A percentile compares a stretch with the other conserved stretches of the same genome.
These are phyloP conservation scores for Lojkania enalia DNA, from an alignment of 2,329 filamentous ascomycete genomes.

Conservation along the genomic window DNA sequence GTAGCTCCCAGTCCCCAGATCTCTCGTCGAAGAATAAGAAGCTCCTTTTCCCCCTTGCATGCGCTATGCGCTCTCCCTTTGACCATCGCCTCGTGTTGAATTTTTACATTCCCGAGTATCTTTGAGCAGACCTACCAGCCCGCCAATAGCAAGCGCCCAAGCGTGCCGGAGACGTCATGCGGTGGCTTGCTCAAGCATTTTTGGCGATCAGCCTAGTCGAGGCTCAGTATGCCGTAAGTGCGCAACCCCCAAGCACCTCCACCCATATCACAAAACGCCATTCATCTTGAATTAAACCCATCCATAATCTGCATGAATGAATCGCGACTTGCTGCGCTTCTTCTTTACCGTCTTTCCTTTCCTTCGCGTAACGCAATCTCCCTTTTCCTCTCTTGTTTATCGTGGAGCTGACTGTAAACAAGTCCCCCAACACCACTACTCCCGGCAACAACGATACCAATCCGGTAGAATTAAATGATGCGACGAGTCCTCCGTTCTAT, in stretches of 20 bases:
- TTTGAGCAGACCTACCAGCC: slow-evolving; percentile 5
- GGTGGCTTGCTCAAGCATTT: slow-evolving; percentile 42
- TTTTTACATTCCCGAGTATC: slow-evolving; percentile 14
- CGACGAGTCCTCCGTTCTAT: slow-evolving; percentile 68
- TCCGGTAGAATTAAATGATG: slow-evolving; percentile 29
- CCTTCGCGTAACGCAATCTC: slow-evolving; percentile 29
- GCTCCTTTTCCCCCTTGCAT: slow-evolving; percentile 1
- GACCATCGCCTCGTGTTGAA: slow-evolving; percentile 17
- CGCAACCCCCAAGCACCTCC: slow-evolving; percentile 10
- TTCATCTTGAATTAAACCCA: slow-evolving; percentile 12
- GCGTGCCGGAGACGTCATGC: slow-evolving; percentile 33
- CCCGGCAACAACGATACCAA: slow-evolving; percentile 21
- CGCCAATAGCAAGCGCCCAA: not conserved
- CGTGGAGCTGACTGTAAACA: slow-evolving; percentile 31
- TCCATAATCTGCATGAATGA: slow-evolving; percentile 33
- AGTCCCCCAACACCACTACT: slow-evolving; percentile 32
- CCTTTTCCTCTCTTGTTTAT: slow-evolving; percentile 22
- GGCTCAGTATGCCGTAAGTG: slow-evolving; percentile 16
- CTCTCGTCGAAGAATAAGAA: slow-evolving; percentile 3
- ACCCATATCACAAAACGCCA: slow-evolving; percentile 13
- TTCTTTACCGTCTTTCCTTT: slow-evolving; percentile 37
- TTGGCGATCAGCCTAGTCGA: slow-evolving; percentile 33
- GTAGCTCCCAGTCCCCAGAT: not conserved
- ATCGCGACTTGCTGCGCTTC: slow-evolving; percentile 22
- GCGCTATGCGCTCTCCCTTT: slow-evolving; percentile 13